These are phyloP conservation scores for Neofusicoccum cordaticola DNA, from an alignment of 2,329 filamentous ascomycete genomes.

Conservation along the genomic window DNA sequence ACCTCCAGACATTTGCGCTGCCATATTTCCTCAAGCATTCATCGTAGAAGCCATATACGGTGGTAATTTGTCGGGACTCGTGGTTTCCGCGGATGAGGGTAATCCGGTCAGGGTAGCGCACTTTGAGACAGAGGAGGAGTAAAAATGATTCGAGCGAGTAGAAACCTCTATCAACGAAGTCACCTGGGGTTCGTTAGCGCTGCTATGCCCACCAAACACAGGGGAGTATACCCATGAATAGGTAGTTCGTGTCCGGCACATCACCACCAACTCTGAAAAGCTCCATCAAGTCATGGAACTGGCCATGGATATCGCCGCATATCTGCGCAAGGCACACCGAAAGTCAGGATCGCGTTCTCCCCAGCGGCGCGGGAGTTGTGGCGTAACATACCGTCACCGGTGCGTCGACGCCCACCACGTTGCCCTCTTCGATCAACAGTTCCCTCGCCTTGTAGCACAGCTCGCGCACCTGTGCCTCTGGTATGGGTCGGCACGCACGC, in stretches of 20 bases:
- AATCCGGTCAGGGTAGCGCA: conserved; percentile 95
- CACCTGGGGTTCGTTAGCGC: conserved; percentile 54
- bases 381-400: conserved; percentile 72
- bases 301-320: conserved; percentile 95
- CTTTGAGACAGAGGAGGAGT: conserved; percentile 91
- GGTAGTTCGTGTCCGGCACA: conserved; percentile 91
- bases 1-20: conserved; percentile 93
- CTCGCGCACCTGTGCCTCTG: conserved; percentile 91
- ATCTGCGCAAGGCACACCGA: conserved; percentile 52
- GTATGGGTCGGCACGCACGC: conserved; percentile 92
- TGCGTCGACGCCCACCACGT: conserved; percentile 91
- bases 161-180: conserved; percentile 97
- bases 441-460: conserved; percentile 96
- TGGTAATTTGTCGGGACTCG: conserved; percentile 95
- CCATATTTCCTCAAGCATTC: conserved; percentile 96
- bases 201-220: background rate
- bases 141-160: conserved; percentile 97
- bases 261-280: conserved; percentile 91
- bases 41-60: conserved; percentile 97
- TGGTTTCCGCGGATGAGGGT: conserved; percentile 94
- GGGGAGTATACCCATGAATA: conserved; percentile 75
- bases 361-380: conserved; percentile 21
- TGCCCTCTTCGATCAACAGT: conserved; percentile 93
- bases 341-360: conserved; percentile 15
- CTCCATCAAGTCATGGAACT: conserved; percentile 97